Base-by-base conservation (phyloP, 2,329 filamentous ascomycete genomes). In the Exophiala sp. region DNA sequence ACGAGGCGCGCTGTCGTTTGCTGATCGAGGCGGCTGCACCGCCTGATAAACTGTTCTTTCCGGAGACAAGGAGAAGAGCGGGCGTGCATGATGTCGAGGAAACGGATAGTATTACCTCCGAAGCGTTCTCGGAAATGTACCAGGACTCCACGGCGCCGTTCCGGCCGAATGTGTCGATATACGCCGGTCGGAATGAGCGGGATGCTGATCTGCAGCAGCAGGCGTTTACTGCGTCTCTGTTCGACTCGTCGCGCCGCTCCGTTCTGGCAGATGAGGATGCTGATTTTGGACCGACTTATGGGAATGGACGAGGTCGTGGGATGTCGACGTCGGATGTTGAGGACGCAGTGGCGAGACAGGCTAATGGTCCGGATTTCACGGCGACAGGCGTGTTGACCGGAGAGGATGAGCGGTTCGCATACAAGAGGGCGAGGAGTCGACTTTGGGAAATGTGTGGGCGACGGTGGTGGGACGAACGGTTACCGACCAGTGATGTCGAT, bases 321-420 rank as follows among this genome's bases (percentile, higher is more conserved):
- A 60, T 58, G 11, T 57, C 57, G 16, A 54, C 32, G 46, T 59
- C 41, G 45, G 58, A 34, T 50, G 45, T n/a, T 3, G 56, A 47
- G 21, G 43, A 57, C 36, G 46, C 39, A 6, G 53, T 52, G 41
- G 16, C 40, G 14, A 46, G 55, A 43, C 24, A 44, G 6, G 41
- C 54, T 11, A 42, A 53, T 34, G 64, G 69, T 1, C 75, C 74
- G 0, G 80, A 92, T 65, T 94, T 92, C 65, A 80, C 76, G 46
- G 83, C 85, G 59, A 79, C 85, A 0, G 74, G 78, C 9, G 83
- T 81, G 0, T 87, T 92, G 64, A 91, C 86, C 0, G 89, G 89
- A 10, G 87, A 91, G 66, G 89, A 92, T 67, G 88, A 92, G 68
- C 77, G 83, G 10, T 94, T 94, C 66, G 88, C 88, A 0, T 91